These are phyloP conservation scores for Xylariaceae sp. DNA, from an alignment of 2,329 filamentous ascomycete species.

Conservation along the genomic window DNA sequence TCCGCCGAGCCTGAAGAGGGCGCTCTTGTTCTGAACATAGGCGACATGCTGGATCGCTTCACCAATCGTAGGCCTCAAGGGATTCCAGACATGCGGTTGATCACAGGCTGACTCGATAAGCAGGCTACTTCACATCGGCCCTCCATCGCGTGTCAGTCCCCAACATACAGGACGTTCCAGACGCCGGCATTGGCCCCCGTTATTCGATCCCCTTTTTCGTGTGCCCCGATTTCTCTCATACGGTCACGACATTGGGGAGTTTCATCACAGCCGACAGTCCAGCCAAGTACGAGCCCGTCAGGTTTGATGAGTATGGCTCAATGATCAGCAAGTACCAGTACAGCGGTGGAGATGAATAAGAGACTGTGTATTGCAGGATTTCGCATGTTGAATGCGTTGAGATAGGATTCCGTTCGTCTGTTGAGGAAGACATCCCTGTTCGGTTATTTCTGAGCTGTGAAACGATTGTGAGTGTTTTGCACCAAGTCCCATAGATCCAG, in stretches of 20 bases:
- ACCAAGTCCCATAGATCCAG: too few species aligned
- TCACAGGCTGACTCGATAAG: background rate
- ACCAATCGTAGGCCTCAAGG: constrained; percentile 13
- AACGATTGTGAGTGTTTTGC: too few species aligned
- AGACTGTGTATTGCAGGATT: too few species aligned
- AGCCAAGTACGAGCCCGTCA: constrained; percentile 16
- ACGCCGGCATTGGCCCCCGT: constrained; percentile 14
- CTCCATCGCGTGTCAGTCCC: constrained; percentile 17
- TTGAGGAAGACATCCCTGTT: too few species aligned
- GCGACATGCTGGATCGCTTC: constrained; percentile 20
- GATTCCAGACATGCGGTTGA: too few species aligned
- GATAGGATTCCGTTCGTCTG: too few species aligned
- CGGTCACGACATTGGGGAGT: constrained; percentile 10
- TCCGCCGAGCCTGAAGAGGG: constrained; percentile 14
- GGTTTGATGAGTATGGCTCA: constrained; percentile 17
- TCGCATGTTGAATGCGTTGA: too few species aligned
- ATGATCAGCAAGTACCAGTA: constrained; percentile 18
- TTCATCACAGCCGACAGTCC: constrained; percentile 14
- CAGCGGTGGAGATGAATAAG: too few species aligned
- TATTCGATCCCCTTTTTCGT: constrained; percentile 21
- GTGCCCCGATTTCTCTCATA: constrained; percentile 13
- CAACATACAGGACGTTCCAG: constrained; percentile 5
- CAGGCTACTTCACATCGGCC: constrained; percentile 20
- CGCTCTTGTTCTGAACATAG: constrained; percentile 17
- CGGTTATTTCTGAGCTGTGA: too few species aligned